phyloP scores from a whole-genome alignment of 352 stramenopile genomes.

The Phytophthora aleatoria region DNA sequence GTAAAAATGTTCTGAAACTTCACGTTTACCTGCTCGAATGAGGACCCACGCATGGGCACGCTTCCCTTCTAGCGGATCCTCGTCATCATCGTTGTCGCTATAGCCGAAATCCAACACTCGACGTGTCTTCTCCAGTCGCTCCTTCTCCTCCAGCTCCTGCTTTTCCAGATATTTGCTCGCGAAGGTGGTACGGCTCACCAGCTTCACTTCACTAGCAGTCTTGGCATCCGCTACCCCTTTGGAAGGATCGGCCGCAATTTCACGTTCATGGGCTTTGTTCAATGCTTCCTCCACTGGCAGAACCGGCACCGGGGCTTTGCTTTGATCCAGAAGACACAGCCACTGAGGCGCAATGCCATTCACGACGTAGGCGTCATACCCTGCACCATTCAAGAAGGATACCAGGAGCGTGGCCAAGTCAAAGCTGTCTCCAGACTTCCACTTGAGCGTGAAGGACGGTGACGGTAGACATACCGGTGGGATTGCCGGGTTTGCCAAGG shows the following conservation, averaged over 20 bases:
- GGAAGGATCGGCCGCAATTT: slow-evolving; percentile 17
- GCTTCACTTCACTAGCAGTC: slow-evolving; percentile 31
- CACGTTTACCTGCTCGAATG: slow-evolving; percentile 90
- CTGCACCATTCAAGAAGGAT: slow-evolving; percentile 92
- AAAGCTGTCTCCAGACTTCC: slow-evolving; percentile 91
- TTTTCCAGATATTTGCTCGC: slow-evolving; percentile 70
- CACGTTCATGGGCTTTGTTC: slow-evolving; percentile 45
- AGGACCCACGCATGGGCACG: slow-evolving; percentile 93
- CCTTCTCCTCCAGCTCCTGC: slow-evolving; percentile 54
- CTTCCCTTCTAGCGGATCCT: slow-evolving; percentile 73
- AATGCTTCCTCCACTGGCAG: slow-evolving; percentile 58
- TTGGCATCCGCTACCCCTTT: slow-evolving; percentile 22
- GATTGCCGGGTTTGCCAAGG: slow-evolving; percentile 81
- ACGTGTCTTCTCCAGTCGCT: slow-evolving; percentile 45
- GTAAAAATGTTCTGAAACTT: slow-evolving; percentile 86
- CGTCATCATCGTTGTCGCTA: slow-evolving; percentile 70
- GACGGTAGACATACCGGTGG: slow-evolving; percentile 83
- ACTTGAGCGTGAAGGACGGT: slow-evolving; percentile 88
- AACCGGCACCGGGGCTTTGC: slow-evolving; percentile 65
- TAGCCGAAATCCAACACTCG: slow-evolving; percentile 51
- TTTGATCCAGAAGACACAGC: slow-evolving; percentile 93
- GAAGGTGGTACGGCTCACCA: slow-evolving; percentile 64
- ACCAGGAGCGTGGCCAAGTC: slow-evolving; percentile 90
- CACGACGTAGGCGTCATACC: slow-evolving; percentile 96
- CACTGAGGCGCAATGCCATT: slow-evolving; percentile 86